These are phyloP conservation scores for Hymenoscyphus linearis DNA, from an alignment of 2,329 filamentous ascomycete genomes.

Conservation along the genomic window DNA sequence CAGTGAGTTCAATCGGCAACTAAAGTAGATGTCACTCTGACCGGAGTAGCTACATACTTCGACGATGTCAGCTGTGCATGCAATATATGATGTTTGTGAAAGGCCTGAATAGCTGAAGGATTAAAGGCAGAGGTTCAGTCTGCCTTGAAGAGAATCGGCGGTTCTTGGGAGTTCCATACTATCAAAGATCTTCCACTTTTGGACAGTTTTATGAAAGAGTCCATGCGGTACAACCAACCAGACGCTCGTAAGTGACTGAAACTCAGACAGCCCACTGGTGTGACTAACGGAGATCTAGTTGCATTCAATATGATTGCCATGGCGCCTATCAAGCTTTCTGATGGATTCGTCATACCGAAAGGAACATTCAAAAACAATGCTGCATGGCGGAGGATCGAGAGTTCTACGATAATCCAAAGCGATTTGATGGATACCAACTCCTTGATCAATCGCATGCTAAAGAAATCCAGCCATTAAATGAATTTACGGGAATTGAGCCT, in stretches of 20 bases:
- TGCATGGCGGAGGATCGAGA: neutral
- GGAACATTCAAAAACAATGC: conserved; percentile 1
- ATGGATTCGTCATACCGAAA: neutral
- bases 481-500: conserved; percentile 3
- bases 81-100: conserved; percentile 3
- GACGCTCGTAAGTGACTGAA: neutral
- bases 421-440: neutral
- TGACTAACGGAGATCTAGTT: neutral
- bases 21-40: neutral
- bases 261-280: neutral
- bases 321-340: neutral
- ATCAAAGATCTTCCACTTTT: conserved; percentile 1
- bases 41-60: conserved; percentile 4
- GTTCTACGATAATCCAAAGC: neutral
- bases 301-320: neutral
- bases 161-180: neutral
- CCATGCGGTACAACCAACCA: neutral
- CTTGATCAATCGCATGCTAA: neutral
- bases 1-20: neutral
- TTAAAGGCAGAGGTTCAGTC: neutral
- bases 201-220: conserved; percentile 8
- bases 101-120: neutral
- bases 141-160: neutral
- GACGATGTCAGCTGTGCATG: neutral
- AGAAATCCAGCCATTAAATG: neutral